Evolutionary conservation across 2,329 filamentous ascomycete species (phyloP).

Genomic region (Aspergillus bombycis): DNA sequence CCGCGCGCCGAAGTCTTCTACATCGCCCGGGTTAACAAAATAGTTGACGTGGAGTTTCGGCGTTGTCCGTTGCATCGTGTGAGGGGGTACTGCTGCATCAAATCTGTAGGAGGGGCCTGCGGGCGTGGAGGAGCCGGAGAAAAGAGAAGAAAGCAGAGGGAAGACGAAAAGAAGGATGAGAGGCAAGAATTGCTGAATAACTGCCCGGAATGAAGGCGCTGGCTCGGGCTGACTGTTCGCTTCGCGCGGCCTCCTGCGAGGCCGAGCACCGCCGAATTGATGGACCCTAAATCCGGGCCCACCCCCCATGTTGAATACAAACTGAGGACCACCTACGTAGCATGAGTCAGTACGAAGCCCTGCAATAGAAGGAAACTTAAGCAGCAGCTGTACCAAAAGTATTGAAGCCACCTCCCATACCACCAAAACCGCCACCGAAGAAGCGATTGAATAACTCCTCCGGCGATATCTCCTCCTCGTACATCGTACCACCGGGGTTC

Average conservation of each 20-base stretch:
- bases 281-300: constrained; percentile 91
- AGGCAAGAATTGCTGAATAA: constrained; percentile 76
- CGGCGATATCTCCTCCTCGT: constrained; percentile 89
- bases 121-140: constrained; percentile 60
- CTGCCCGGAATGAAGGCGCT: constrained; percentile 55
- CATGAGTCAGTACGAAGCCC: constrained; percentile 2
- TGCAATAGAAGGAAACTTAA: not conserved
- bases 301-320: constrained; percentile 93
- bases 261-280: constrained; percentile 83
- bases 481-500: constrained; percentile 64
- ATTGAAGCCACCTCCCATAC: constrained; percentile 61
- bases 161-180: constrained; percentile 87
- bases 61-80: constrained; percentile 74
- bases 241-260: constrained; percentile 74
- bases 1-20: constrained; percentile 68
- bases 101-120: constrained; percentile 74
- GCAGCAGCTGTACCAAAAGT: constrained; percentile 61
- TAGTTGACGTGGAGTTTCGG: constrained; percentile 75
- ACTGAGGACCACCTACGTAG: constrained; percentile 70
- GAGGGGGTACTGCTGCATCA: constrained; percentile 69
- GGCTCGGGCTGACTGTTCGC: constrained; percentile 58
- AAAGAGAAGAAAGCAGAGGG: constrained; percentile 79
- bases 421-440: constrained; percentile 73
- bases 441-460: constrained; percentile 98
- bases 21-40: constrained; percentile 78